Base-by-base conservation (phyloP, 495 filamentous ascomycete species). In the Tuber borchii region DNA sequence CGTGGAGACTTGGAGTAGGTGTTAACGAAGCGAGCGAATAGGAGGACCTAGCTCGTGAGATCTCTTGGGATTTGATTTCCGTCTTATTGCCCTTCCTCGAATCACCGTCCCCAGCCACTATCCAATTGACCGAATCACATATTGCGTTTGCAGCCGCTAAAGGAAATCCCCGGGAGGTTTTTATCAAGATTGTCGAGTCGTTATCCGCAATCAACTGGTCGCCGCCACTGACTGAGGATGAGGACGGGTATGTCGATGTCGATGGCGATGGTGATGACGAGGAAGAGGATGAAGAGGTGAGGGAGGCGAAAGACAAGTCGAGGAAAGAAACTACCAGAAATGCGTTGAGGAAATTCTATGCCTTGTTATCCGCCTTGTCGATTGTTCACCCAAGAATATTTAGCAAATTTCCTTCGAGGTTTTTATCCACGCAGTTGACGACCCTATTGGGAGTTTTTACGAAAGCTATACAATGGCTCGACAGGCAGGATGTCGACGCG, bases 51-150 rank as follows among this genome's bases (percentile, higher is more conserved):
- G 94, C 94, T 1, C 90, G 89, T 70, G 93, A 97, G 77, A 97
- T 99, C 81, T 96, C 95, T 69, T 99, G 95, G 95, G 95, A 99
- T 82, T 84, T 99, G 65, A 91, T 99, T 12, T 91, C 92, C 82
- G 88, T 97, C 70, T 89, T 99, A 2, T 86, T 97, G 31, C 90
- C 92, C 26, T 88, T 97, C 1, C 87, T 99, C 1, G 89, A 92
- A 72, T 83, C 81, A n/a, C 71, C 73, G 87, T 90, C 83, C 61
- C 71, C 74, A 71, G 74, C 77, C n/a, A 90, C 88, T 0, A 85
- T 89, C 74, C 74, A 79, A 70, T 78, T 61, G n/a, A 72, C 82
- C 22, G 76, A 83, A 51, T 44, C 75, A 42, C 69, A 81, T 65
- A 79, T 83, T 45, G 61, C 71, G 0, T 76, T 61, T 4, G 87